Percentiles rank a stretch among this genome's conserved stretches.
Conservation (phyloP, 2,329 filamentous ascomycete species). For the Dichotomopilus funicola region DNA sequence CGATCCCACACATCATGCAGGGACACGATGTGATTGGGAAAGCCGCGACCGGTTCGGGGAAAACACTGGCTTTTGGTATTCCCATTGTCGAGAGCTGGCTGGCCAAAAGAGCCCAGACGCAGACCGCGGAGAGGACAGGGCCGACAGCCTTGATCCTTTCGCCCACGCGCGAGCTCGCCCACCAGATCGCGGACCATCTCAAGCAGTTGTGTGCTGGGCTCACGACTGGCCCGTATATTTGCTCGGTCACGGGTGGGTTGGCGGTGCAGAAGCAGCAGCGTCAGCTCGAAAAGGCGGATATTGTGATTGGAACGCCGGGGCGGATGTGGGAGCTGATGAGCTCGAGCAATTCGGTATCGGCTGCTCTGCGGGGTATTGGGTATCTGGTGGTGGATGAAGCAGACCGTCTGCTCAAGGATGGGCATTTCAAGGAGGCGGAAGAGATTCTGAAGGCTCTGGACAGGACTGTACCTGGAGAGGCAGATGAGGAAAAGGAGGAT, state of each 20-base stretch:
- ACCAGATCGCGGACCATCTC: conserved; percentile 82
- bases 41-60: conserved; percentile 91
- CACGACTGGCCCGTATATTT: conserved; percentile 61
- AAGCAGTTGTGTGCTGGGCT: conserved; percentile 62
- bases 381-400: conserved; percentile 93
- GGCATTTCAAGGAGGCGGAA: conserved; percentile 90
- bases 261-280: conserved; percentile 94
- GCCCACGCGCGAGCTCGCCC: conserved; percentile 86
- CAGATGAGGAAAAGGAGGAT: conserved; percentile 37
- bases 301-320: conserved; percentile 89
- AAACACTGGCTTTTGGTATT: conserved; percentile 90
- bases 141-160: conserved; percentile 78
- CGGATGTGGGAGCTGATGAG: conserved; percentile 91
- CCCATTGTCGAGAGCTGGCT: conserved; percentile 85
- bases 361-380: conserved; percentile 63
- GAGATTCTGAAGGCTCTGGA: conserved; percentile 81
- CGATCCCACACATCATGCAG: conserved; percentile 74
- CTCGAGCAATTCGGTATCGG: conserved; percentile 61
- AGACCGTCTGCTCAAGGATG: conserved; percentile 82
- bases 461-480: conserved; percentile 55
- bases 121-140: conserved; percentile 33
- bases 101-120: conserved; percentile 26
- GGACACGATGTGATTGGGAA: conserved; percentile 94
- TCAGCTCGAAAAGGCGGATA: conserved; percentile 74
- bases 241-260: conserved; percentile 83